phyloP scores from a whole-genome alignment of 2,329 filamentous ascomycete species.

The Aspergillus caelatus region DNA sequence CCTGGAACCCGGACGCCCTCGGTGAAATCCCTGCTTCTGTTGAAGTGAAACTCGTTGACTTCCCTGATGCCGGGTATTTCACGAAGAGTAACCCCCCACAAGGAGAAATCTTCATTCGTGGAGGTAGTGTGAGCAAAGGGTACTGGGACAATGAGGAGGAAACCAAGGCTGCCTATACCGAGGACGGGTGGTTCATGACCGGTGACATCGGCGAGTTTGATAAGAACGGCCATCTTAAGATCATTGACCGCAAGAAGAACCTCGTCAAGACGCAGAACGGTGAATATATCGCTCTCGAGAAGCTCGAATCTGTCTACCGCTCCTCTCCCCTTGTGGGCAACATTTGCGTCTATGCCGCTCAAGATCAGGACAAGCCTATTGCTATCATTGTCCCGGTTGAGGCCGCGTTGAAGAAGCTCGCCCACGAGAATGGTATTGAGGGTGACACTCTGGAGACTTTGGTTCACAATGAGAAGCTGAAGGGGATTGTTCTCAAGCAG shows the following conservation, averaged over 20 bases:
- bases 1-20: conserved; percentile 77
- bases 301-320: conserved; percentile 89
- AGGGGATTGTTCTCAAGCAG: conserved; percentile 44
- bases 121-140: conserved; percentile 70
- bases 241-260: conserved; percentile 98
- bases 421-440: conserved; percentile 61
- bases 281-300: conserved; percentile 96
- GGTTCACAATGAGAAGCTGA: conserved; percentile 54
- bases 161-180: conserved; percentile 73
- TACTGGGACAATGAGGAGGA: conserved; percentile 89
- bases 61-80: conserved; percentile 84
- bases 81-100: conserved; percentile 76
- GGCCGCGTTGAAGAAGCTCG: conserved; percentile 58
- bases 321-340: conserved; percentile 77
- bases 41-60: conserved; percentile 90
- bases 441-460: conserved; percentile 69
- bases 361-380: conserved; percentile 74
- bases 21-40: conserved; percentile 76
- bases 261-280: conserved; percentile 93
- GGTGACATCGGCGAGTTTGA: conserved; percentile 94
- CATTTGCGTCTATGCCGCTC: conserved; percentile 82
- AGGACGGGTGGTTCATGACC: conserved; percentile 95
- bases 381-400: conserved; percentile 74
- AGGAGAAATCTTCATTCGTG: conserved; percentile 90
- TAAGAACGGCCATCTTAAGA: conserved; percentile 73